phyloP scores from a whole-genome alignment of 148 eudicot genomes.

The Spergularia marina region DNA sequence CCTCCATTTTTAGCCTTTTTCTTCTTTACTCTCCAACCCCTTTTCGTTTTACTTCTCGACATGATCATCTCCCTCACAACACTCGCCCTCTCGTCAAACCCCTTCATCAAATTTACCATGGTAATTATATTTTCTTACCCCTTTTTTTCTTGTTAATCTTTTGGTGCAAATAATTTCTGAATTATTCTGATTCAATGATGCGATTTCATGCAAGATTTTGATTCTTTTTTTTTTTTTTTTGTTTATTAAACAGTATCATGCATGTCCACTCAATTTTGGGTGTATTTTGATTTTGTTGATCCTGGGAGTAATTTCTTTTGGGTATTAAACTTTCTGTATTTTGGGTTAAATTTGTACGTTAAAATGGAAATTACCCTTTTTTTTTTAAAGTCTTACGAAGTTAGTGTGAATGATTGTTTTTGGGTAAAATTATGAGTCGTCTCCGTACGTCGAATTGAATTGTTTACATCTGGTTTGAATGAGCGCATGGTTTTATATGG shows the following conservation, averaged over 20 bases:
- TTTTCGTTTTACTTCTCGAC: constrained; percentile 19
- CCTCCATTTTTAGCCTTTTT: constrained; percentile 30
- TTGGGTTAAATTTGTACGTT: no score
- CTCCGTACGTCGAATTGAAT: no score
- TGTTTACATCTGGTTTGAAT: no score
- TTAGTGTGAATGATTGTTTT: no score
- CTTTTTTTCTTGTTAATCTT: background rate
- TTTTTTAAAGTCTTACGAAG: no score
- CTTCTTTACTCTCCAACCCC: constrained; percentile 30
- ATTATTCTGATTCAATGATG: background rate
- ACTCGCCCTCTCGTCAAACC: constrained; percentile 12
- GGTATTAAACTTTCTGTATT: no score
- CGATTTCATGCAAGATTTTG: background rate
- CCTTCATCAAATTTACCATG: background rate
- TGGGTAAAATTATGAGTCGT: no score
- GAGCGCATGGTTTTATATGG: no score
- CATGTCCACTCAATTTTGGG: background rate
- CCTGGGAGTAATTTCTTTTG: background rate
- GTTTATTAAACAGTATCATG: background rate
- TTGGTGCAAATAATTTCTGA: background rate
- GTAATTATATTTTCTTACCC: background rate
- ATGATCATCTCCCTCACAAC: constrained; percentile 9
- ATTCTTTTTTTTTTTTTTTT: background rate
- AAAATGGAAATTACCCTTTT: no score
- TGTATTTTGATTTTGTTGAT: background rate